Base-by-base conservation (phyloP, 2,329 filamentous ascomycete genomes). In the Didymella pinodella region DNA sequence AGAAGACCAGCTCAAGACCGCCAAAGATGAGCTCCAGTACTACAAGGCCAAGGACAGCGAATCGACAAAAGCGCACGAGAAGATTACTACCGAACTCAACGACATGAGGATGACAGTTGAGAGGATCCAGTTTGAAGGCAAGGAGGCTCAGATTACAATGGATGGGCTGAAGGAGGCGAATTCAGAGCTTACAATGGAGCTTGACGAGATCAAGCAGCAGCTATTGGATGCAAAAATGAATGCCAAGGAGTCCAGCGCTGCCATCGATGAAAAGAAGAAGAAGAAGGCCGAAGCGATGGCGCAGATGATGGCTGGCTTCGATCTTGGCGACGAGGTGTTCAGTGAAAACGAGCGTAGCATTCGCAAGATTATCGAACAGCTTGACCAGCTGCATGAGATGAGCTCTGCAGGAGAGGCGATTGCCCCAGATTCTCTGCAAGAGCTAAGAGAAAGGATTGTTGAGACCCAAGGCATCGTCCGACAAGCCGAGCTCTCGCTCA, bases 201-300 rank as follows among this genome's bases (percentile, higher is more conserved):
- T 99, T 31, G 94, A 98, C 73, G 94, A 97, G 56, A 86, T 98
- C 59, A 98, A 98, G 81, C 93, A 97, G 77, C 93, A 97, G 74
- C 87, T 99, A 51, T 84, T 98, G 18, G 93, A 98, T 76, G 93
- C 95, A 46, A 94, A 94, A 82, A 97, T 98, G 91, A 95, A 88
- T 67, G 93, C 94, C 57, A 96, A 95, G 81, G 95, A 98, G 80
- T 94, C 91, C 1, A 93, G 87, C 44, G 93, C 93, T 8, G 90
- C 92, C 16, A 82, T 96, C 20, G 94, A 98, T 69, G 95, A 98
- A 80, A 99, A 99, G 84, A 96, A 98, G 80, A 94, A 93, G 84
- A 93, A 93, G 82, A 99, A 99, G 85, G 92, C 93, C 0, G 95
- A 99, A 81, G 95, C 96, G 80, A 99, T 99, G 95, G 95, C 95